These are phyloP conservation scores for Citrullus colocynthis DNA, from an alignment of 306 rosid species.

Conservation along the genomic window DNA sequence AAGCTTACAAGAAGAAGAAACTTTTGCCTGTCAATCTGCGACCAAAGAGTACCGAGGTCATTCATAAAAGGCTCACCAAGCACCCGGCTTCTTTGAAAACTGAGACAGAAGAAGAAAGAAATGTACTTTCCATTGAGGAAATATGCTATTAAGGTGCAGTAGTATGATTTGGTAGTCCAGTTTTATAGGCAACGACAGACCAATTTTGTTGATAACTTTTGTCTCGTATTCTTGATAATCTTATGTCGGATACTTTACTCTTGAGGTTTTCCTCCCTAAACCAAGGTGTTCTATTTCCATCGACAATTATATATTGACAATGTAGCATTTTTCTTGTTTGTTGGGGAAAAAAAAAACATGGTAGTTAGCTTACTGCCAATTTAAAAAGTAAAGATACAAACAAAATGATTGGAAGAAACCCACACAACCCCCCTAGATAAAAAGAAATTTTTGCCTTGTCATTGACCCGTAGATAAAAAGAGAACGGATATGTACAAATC, in stretches of 20 bases:
- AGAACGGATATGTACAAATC: too few species aligned
- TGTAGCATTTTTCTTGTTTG: not conserved
- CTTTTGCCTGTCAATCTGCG: too few species aligned
- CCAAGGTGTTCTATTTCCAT: not conserved
- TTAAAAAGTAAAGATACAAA: too few species aligned
- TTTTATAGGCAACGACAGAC: not conserved
- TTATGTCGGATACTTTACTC: not conserved
- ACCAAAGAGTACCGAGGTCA: too few species aligned
- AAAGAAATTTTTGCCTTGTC: too few species aligned
- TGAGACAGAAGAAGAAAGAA: constrained; percentile 59
- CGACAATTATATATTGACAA: not conserved
- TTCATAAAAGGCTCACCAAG: too few species aligned
- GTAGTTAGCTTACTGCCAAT: too few species aligned
- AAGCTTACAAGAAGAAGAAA: too few species aligned
- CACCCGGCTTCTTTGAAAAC: constrained; percentile 64
- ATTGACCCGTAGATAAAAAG: too few species aligned
- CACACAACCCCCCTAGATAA: too few species aligned
- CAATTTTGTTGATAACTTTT: constrained; percentile 1
- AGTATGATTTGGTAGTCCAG: not conserved
- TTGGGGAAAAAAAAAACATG: too few species aligned
- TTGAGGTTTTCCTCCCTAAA: not conserved
- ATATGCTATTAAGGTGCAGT: constrained; percentile 66
- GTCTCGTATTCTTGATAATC: not conserved
- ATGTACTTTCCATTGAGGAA: constrained; percentile 77
- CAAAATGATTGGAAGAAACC: too few species aligned